A percentile compares a stretch with the other conserved stretches of the same genome.
These are phyloP conservation scores for Hypoxylon sp. DNA, from an alignment of 2,329 filamentous ascomycete species.

Conservation along the genomic window DNA sequence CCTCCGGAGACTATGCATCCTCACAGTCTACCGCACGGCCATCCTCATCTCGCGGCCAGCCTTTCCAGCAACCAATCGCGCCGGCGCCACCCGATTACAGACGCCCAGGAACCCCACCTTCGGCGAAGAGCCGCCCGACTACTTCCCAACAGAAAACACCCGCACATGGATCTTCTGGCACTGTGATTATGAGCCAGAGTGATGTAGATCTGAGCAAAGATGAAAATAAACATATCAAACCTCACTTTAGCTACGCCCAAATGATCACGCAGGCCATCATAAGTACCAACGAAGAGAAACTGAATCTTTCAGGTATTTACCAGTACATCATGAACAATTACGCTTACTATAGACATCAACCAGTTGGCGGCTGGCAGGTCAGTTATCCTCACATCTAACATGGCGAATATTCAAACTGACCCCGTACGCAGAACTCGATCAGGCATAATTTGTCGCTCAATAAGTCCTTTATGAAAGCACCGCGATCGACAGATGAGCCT, in stretches of 20 bases:
- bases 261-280: constrained; percentile 97
- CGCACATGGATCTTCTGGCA: constrained; percentile 49
- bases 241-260: constrained; percentile 94
- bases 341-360: constrained; percentile 88
- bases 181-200: constrained; percentile 58
- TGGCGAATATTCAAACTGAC: constrained; percentile 38
- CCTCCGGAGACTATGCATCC: constrained; percentile 41
- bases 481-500: constrained; percentile 90
- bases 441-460: constrained; percentile 95
- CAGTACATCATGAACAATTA: constrained; percentile 91
- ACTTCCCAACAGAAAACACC: constrained; percentile 51
- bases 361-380: constrained; percentile 86
- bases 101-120: constrained; percentile 68
- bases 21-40: constrained; percentile 36
- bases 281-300: constrained; percentile 83
- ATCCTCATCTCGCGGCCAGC: constrained; percentile 39
- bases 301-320: constrained; percentile 93
- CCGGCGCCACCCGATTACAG: constrained; percentile 68
- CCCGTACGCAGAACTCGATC: constrained; percentile 80
- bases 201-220: constrained; percentile 83
- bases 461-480: constrained; percentile 93
- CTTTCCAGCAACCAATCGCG: constrained; percentile 60
- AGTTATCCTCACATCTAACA: constrained; percentile 44
- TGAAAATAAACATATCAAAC: constrained; percentile 89
- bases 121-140: constrained; percentile 50